Conservation (phyloP, 768 basidiomycete species). For the Lanmaoa pseudosensibilis region DNA sequence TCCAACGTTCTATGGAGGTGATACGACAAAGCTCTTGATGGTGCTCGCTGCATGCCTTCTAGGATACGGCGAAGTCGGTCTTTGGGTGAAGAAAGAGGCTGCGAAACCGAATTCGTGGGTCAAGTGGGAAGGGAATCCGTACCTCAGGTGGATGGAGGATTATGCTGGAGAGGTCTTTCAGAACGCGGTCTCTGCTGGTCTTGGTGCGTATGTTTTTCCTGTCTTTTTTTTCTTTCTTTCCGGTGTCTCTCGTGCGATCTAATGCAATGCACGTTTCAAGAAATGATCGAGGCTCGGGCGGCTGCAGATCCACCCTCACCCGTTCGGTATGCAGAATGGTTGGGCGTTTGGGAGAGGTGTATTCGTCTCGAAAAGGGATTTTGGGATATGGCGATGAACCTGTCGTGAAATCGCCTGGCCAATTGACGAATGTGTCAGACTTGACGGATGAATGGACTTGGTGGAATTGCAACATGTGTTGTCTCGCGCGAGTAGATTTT, state of each 20-base stretch:
- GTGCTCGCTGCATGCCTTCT: conserved; percentile 83
- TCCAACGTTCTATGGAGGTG: conserved; percentile 44
- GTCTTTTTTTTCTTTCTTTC: not conserved
- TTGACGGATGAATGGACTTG: not conserved
- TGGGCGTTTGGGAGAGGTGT: conserved; percentile 71
- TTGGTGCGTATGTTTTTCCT: conserved; percentile 50
- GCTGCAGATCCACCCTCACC: conserved; percentile 62
- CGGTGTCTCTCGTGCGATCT: not conserved
- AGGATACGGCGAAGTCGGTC: conserved; percentile 90
- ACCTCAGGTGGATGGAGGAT: conserved; percentile 74
- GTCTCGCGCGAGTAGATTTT: not conserved
- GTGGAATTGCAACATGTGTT: not conserved
- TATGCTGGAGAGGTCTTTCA: conserved; percentile 76
- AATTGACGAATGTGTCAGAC: not conserved
- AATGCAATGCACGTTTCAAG: conserved; percentile 37
- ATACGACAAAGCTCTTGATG: conserved; percentile 70
- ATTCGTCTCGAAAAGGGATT: conserved; percentile 79
- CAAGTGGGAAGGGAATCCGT: conserved; percentile 66
- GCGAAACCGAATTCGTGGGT: conserved; percentile 49
- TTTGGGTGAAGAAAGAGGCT: conserved; percentile 71
- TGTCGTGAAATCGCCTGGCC: conserved; percentile 2
- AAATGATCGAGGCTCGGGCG: conserved; percentile 69
- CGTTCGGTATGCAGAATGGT: conserved; percentile 61
- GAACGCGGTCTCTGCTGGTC: conserved; percentile 65
- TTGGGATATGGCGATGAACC: conserved; percentile 72